Percentiles rank a stretch among this genome's conserved stretches.
phyloP scores from a whole-genome alignment of 306 rosid genomes.

The Hylodesmum podocarpum region DNA sequence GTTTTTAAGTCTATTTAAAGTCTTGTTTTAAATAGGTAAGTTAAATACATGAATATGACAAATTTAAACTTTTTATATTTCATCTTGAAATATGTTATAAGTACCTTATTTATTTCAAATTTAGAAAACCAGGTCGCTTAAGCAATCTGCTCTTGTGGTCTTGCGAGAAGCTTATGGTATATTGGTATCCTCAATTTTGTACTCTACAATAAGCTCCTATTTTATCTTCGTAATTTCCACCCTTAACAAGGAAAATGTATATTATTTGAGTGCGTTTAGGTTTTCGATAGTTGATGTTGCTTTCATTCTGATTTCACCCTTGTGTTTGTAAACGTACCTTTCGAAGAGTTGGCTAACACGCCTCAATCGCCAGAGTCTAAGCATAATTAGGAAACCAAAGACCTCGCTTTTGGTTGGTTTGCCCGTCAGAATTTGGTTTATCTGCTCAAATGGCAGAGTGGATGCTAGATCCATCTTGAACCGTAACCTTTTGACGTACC shows the following conservation, averaged over 20 bases:
- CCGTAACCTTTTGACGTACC: conserved; percentile 61
- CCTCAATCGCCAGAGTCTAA: conserved; percentile 84
- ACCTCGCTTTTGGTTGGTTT: conserved; percentile 18
- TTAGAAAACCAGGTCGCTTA: background rate
- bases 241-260: background rate
- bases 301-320: background rate
- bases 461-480: conserved; percentile 77
- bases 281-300: background rate
- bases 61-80: background rate
- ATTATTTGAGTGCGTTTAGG: background rate
- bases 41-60: background rate
- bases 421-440: conserved; percentile 53
- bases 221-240: background rate
- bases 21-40: background rate
- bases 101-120: background rate
- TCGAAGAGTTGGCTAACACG: conserved; percentile 73
- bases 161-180: background rate
- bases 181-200: background rate
- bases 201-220: background rate
- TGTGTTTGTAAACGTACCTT: conserved; percentile 42
- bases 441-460: conserved; percentile 65
- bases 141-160: background rate
- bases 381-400: conserved; percentile 73
- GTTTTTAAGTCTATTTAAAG: background rate
- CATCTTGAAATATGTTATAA: background rate